Evolutionary conservation across 192 early-diverging fungal genomes (phyloP).

Genomic region (Linnemannia zychae): DNA sequence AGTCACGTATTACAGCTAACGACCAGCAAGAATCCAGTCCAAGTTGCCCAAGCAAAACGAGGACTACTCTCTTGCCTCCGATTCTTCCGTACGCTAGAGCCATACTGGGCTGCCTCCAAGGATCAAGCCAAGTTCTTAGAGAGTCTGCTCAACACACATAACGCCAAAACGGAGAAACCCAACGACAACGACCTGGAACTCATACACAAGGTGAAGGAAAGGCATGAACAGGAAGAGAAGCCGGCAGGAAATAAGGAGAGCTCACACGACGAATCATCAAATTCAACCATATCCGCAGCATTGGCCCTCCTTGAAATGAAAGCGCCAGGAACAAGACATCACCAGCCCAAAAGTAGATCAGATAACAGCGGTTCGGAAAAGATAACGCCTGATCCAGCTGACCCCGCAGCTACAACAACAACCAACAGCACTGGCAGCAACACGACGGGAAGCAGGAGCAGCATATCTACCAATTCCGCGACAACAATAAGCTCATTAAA

Average conservation of each 20-base stretch:
- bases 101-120: neutral
- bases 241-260: neutral
- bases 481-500: neutral
- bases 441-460: neutral
- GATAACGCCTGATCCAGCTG: neutral
- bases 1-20: neutral
- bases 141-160: neutral
- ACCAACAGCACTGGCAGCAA: neutral
- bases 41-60: neutral
- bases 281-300: neutral
- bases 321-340: neutral
- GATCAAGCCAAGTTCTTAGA: neutral
- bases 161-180: neutral
- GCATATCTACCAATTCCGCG: neutral
- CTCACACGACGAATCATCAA: too few relatives aligned
- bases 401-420: neutral
- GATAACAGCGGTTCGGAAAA: neutral
- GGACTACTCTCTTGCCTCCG: neutral
- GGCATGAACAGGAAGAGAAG: neutral
- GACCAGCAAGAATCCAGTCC: neutral
- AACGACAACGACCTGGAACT: too few relatives aligned
- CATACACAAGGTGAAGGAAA: too few relatives aligned
- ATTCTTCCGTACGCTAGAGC: neutral
- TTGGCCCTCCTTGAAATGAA: neutral
- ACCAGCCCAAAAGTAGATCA: neutral